Conservation (phyloP, 805 yeast species). For the Trichomonascus vanleenenianus region DNA sequence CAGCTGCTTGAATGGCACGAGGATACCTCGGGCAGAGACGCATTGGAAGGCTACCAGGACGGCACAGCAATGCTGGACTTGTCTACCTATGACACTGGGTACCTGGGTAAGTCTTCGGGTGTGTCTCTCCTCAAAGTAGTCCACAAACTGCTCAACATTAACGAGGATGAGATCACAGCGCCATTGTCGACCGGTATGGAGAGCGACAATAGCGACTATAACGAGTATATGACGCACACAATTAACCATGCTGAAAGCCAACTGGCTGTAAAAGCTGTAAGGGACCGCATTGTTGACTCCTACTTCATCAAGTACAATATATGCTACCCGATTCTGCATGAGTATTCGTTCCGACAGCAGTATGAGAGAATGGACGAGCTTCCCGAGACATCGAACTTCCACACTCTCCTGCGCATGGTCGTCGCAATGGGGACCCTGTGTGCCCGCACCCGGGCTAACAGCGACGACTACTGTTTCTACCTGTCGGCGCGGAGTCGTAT, state of each 20-base stretch:
- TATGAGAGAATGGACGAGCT: constrained; percentile 35
- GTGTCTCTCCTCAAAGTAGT: constrained; percentile 5
- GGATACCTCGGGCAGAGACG: constrained; percentile 41
- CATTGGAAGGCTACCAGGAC: constrained; percentile 37
- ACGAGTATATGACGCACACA: neutral
- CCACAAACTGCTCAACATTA: constrained; percentile 1
- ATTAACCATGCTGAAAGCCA: constrained; percentile 23
- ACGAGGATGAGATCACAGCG: neutral
- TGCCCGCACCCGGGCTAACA: constrained; percentile 38
- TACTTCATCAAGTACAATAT: constrained; percentile 50
- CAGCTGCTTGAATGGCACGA: constrained; percentile 28
- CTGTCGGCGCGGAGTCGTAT: constrained; percentile 44
- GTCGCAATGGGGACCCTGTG: constrained; percentile 58
- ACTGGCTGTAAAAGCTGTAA: neutral
- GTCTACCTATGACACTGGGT: constrained; percentile 34
- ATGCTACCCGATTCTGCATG: constrained; percentile 47
- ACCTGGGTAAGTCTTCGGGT: constrained; percentile 19
- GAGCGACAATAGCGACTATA: constrained; percentile 16
- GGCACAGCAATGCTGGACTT: constrained; percentile 50
- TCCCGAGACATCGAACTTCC: constrained; percentile 38
- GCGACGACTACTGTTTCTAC: constrained; percentile 37
- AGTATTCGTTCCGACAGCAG: constrained; percentile 38
- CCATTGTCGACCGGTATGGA: constrained; percentile 6
- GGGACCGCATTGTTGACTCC: constrained; percentile 32
- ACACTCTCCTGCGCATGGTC: constrained; percentile 44